Conservation (phyloP, 495 filamentous ascomycete genomes). For the Penicillium crystallinum region DNA sequence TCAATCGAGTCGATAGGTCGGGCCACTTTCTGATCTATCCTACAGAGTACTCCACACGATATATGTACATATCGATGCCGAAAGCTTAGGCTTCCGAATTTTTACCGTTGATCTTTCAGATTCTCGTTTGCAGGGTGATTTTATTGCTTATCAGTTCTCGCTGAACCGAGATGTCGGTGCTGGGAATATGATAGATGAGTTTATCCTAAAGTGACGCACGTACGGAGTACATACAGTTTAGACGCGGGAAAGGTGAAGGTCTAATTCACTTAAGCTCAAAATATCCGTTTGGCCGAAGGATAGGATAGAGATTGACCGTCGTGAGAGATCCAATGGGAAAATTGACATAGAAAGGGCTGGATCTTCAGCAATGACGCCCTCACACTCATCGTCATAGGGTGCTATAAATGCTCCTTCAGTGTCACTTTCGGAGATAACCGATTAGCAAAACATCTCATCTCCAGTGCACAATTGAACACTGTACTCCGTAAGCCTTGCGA, state of each 20-base stretch:
- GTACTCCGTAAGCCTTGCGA: background rate
- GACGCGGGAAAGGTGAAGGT: background rate
- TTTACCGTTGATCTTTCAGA: background rate
- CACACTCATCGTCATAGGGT: background rate
- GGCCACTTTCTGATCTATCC: background rate
- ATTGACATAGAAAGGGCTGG: background rate
- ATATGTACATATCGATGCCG: background rate
- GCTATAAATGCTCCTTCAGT: background rate
- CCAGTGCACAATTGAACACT: background rate
- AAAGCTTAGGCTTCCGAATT: background rate
- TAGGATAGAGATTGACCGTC: background rate
- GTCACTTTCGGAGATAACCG: background rate
- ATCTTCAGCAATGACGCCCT: background rate
- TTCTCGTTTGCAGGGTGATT: background rate
- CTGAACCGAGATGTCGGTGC: too few relatives aligned
- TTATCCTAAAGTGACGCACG: background rate
- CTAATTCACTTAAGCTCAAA: background rate
- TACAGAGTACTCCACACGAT: background rate
- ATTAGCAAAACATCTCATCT: background rate
- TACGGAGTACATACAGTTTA: background rate
- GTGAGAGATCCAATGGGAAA: background rate
- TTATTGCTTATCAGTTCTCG: background rate
- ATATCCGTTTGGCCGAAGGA: background rate
- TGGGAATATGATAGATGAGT: background rate
- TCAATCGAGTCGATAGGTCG: conserved; percentile 4